These are phyloP conservation scores for Protomyces macrosporus DNA, from an alignment of 1,139 yeast genomes.

Conservation along the genomic window DNA sequence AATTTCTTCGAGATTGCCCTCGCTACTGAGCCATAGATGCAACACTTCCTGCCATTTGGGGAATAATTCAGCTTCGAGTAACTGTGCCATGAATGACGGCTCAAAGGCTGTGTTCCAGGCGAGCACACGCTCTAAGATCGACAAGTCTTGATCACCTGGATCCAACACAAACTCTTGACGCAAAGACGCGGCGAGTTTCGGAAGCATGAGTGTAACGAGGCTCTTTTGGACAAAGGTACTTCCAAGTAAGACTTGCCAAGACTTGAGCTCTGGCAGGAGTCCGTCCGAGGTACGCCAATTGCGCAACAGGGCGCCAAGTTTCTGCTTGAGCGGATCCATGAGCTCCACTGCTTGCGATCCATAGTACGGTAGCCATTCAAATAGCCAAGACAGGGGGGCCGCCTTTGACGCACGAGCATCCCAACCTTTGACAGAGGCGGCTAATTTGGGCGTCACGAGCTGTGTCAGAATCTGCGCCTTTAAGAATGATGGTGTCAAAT, in stretches of 20 bases:
- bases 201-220: conserved; percentile 37
- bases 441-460: conserved; percentile 42
- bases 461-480: conserved; percentile 37
- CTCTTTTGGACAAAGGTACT: conserved; percentile 35
- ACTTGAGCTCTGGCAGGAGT: conserved; percentile 37
- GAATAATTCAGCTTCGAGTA: conserved; percentile 38
- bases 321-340: conserved; percentile 36
- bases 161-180: conserved; percentile 35
- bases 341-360: conserved; percentile 35
- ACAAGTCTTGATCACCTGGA: conserved; percentile 38
- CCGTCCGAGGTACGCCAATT: conserved; percentile 39
- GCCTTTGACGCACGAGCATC: conserved; percentile 32
- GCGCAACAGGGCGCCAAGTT: conserved; percentile 38
- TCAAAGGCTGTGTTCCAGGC: conserved; percentile 36
- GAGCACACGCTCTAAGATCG: conserved; percentile 33
- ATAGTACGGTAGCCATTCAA: conserved; percentile 46
- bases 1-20: conserved; percentile 34
- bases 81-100: conserved; percentile 33
- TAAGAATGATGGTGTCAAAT: conserved; percentile 40
- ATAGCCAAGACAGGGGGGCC: conserved; percentile 39
- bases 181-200: conserved; percentile 38
- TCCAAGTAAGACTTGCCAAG: conserved; percentile 44
- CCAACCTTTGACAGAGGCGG: conserved; percentile 41
- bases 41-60: conserved; percentile 38
- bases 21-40: conserved; percentile 37